phyloP scores from a whole-genome alignment of 768 basidiomycete species.

The Suillus lakei region DNA sequence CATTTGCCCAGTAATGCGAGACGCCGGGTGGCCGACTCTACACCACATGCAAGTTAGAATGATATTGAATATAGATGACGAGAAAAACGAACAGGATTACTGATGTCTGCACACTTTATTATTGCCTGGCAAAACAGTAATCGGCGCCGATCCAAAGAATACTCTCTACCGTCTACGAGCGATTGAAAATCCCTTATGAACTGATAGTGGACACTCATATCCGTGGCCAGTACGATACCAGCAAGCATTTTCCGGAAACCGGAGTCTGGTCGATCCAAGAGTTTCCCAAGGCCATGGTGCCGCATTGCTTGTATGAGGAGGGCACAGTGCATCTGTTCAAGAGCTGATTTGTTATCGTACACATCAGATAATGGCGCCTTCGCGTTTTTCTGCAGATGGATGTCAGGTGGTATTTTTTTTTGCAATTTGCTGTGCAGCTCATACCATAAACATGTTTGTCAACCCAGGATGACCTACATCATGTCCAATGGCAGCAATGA shows the following conservation, averaged over 20 bases:
- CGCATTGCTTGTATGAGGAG: slow-evolving; percentile 82
- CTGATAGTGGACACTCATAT: slow-evolving; percentile 88
- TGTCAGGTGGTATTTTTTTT: slow-evolving; percentile 14
- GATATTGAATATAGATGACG: slow-evolving; percentile 6
- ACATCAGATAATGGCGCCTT: slow-evolving; percentile 85
- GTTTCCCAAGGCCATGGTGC: slow-evolving; percentile 71
- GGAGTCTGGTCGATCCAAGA: slow-evolving; percentile 60
- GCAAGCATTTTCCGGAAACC: slow-evolving; percentile 79
- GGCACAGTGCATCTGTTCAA: slow-evolving; percentile 92
- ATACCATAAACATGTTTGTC: slow-evolving; percentile 91
- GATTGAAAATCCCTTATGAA: slow-evolving; percentile 76
- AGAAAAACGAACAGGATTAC: slow-evolving; percentile 82
- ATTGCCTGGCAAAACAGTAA: slow-evolving; percentile 86
- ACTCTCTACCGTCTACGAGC: slow-evolving; percentile 47
- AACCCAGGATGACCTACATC: slow-evolving; percentile 98
- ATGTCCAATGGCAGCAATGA: slow-evolving; percentile 94
- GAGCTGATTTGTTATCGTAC: slow-evolving; percentile 86
- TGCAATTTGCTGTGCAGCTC: slow-evolving; percentile 28
- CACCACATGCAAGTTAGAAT: slow-evolving; percentile 11
- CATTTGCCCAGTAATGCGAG: slow-evolving; percentile 90
- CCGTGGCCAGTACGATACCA: slow-evolving; percentile 87
- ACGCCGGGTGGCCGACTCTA: slow-evolving; percentile 94
- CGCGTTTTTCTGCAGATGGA: slow-evolving; percentile 80
- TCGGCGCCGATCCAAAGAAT: slow-evolving; percentile 52
- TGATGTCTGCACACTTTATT: slow-evolving; percentile 98